phyloP scores from a whole-genome alignment of 2,329 filamentous ascomycete genomes.

The Aureobasidium sp. region DNA sequence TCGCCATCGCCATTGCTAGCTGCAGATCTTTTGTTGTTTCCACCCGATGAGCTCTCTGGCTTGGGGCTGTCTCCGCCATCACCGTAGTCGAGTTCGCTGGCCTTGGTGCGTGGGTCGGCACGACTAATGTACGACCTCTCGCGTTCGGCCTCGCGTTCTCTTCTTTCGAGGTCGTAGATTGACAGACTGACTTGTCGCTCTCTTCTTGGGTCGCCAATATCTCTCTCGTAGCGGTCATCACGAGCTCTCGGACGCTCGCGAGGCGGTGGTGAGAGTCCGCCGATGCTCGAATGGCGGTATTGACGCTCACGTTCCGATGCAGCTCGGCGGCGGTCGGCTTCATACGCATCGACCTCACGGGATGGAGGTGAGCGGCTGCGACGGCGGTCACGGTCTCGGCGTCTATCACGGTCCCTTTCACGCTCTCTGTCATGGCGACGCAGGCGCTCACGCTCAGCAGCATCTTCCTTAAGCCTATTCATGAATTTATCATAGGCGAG shows the following conservation, averaged over 20 bases:
- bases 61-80: constrained; percentile 62
- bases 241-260: constrained; percentile 15
- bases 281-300: constrained; percentile 65
- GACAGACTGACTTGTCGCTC: constrained; percentile 41
- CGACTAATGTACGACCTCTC: constrained; percentile 78
- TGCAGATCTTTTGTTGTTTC: constrained; percentile 8
- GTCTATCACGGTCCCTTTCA: constrained; percentile 28
- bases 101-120: constrained; percentile 69
- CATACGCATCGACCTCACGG: constrained; percentile 86
- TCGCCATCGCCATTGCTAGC: background rate
- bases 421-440: constrained; percentile 42
- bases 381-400: constrained; percentile 37
- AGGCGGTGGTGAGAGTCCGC: constrained; percentile 30
- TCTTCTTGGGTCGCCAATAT: constrained; percentile 17
- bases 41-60: constrained; percentile 26
- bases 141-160: constrained; percentile 82
- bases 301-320: constrained; percentile 91
- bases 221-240: constrained; percentile 27
- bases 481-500: constrained; percentile 88
- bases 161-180: constrained; percentile 77
- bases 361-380: constrained; percentile 46
- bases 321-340: constrained; percentile 88
- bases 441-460: constrained; percentile 51
- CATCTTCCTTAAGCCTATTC: constrained; percentile 82
- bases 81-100: constrained; percentile 88